These are phyloP conservation scores for Ustulina deusta DNA, from an alignment of 2,329 filamentous ascomycete species.

Conservation along the genomic window DNA sequence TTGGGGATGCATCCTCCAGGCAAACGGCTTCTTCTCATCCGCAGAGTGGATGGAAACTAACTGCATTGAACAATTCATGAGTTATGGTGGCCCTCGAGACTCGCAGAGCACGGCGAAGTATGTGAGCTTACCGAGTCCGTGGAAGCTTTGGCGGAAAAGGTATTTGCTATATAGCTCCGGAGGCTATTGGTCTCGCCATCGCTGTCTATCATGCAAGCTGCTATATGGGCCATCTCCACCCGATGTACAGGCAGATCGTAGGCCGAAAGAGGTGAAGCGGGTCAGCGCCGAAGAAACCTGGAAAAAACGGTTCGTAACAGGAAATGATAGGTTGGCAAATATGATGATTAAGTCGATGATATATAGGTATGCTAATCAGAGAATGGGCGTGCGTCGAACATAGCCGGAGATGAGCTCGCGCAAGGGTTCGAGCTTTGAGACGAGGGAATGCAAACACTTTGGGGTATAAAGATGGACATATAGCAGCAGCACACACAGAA, in stretches of 20 bases:
- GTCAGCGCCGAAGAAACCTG: conserved; percentile 49
- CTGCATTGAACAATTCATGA: conserved; percentile 46
- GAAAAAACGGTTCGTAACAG: conserved; percentile 45
- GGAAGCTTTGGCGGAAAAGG: conserved; percentile 59
- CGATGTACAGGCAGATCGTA: conserved; percentile 48
- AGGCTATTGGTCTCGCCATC: conserved; percentile 56
- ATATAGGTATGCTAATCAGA: conserved; percentile 47
- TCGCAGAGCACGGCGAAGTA: conserved; percentile 14
- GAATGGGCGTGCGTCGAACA: conserved; percentile 42
- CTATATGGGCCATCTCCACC: conserved; percentile 71
- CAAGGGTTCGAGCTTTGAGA: conserved; percentile 37
- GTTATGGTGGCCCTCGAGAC: conserved; percentile 43
- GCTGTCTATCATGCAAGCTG: conserved; percentile 66
- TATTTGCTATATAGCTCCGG: conserved; percentile 64
- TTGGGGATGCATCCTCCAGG: conserved; percentile 70
- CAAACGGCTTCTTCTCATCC: conserved; percentile 62
- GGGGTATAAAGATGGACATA: conserved; percentile 38
- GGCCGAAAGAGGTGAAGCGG: conserved; percentile 43
- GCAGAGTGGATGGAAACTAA: conserved; percentile 49
- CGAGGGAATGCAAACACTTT: conserved; percentile 47
- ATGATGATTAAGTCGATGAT: conserved; percentile 48
- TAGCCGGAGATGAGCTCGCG: conserved; percentile 36
- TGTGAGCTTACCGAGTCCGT: conserved; percentile 59
- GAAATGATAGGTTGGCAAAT: conserved; percentile 48
- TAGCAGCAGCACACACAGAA: conserved; percentile 33